phyloP scores from a whole-genome alignment of 163 green algal genomes.

The Scenedesmus sp. region DNA sequence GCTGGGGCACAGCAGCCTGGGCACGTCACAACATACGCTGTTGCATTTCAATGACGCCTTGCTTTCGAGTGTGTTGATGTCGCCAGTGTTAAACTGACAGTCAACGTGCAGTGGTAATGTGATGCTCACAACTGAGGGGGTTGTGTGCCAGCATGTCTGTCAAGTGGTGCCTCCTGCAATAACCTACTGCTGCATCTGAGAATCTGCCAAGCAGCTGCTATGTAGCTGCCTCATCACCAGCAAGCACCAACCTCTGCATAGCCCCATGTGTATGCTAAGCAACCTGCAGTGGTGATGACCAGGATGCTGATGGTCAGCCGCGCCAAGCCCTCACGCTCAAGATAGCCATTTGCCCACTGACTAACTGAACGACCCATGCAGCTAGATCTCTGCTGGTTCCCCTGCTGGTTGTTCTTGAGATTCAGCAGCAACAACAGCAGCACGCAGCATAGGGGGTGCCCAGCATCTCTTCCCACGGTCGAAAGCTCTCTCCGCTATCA shows the following conservation, averaged over 20 bases:
- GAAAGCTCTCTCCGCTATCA: no score
- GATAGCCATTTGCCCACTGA: constrained; percentile 14
- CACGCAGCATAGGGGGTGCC: not conserved
- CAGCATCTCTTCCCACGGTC: not conserved
- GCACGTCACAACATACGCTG: not conserved
- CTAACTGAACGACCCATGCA: not conserved
- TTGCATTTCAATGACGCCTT: no score
- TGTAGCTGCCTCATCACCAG: not conserved
- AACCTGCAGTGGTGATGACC: constrained; percentile 46
- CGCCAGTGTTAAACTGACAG: not conserved
- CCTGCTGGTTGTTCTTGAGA: not conserved
- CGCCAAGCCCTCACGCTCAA: constrained; percentile 50
- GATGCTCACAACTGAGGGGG: not conserved
- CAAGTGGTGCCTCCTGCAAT: not conserved
- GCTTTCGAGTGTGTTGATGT: not conserved
- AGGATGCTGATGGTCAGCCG: constrained; percentile 52
- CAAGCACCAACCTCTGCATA: constrained; percentile 49
- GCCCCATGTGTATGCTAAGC: constrained; percentile 56
- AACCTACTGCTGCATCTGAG: not conserved
- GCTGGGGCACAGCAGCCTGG: not conserved
- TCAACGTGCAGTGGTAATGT: not conserved
- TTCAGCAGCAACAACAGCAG: constrained; percentile 14
- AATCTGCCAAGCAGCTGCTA: not conserved
- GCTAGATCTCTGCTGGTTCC: not conserved
- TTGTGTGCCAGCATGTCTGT: not conserved